A percentile compares a stretch with the other conserved stretches of the same genome.
These are phyloP conservation scores for Solanum corneliomulleri DNA, from an alignment of 257 asterid species.

Conservation along the genomic window DNA sequence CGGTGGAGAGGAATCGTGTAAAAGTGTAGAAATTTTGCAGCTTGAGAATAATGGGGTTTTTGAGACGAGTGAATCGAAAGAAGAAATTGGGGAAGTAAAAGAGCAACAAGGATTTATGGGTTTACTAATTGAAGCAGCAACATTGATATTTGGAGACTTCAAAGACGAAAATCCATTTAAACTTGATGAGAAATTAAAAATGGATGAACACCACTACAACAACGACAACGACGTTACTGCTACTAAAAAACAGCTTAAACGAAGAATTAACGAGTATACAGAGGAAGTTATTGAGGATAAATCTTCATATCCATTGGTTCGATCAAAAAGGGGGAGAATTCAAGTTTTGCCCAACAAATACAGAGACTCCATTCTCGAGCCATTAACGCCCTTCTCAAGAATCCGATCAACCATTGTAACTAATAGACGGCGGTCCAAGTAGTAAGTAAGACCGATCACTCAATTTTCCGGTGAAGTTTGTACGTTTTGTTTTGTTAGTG, in stretches of 20 bases:
- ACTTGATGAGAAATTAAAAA: not conserved
- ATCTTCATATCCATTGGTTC: not conserved
- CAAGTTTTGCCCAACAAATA: slow-evolving; percentile 9
- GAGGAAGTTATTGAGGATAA: not conserved
- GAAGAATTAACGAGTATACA: not conserved
- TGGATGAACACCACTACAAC: not conserved
- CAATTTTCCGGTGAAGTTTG: not conserved
- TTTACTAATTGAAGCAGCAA: not conserved
- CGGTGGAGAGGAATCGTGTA: not conserved
- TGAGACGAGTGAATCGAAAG: not conserved
- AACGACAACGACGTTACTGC: not conserved
- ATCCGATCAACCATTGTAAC: not conserved
- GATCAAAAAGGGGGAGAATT: slow-evolving; percentile 4
- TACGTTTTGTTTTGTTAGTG: not conserved
- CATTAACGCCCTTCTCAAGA: not conserved
- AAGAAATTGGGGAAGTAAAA: not conserved
- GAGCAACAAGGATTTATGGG: not conserved
- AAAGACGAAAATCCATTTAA: not conserved
- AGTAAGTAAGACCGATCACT: not conserved
- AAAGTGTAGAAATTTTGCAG: not conserved
- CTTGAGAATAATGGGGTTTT: not conserved
- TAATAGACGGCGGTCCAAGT: slow-evolving; percentile 4
- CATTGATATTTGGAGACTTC: not conserved
- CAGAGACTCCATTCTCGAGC: slow-evolving; percentile 4
- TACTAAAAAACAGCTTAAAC: not conserved